A percentile compares a stretch with the other conserved stretches of the same genome.
phyloP scores from a whole-genome alignment of 164 flowering plant genomes.

The Vitis vinifera region DNA sequence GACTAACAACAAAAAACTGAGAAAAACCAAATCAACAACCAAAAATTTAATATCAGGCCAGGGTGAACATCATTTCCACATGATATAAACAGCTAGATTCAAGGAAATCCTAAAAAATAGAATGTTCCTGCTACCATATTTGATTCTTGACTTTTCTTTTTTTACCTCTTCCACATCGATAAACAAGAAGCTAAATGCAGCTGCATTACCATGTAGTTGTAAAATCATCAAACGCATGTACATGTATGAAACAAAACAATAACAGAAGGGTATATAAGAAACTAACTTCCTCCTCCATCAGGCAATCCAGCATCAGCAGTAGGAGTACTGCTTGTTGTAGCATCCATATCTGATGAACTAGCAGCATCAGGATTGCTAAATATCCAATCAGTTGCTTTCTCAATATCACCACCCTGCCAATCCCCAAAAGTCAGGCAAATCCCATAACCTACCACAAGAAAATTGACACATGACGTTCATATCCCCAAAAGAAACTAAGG shows the following conservation, averaged over 20 bases:
- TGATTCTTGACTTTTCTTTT: too few relatives aligned
- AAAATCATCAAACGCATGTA: background rate
- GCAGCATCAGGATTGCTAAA: slow-evolving; percentile 67
- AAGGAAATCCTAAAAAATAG: too few relatives aligned
- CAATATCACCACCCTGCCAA: slow-evolving; percentile 85
- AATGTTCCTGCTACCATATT: too few relatives aligned
- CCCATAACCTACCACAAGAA: background rate
- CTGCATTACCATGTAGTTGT: too few relatives aligned
- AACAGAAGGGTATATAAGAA: slow-evolving; percentile 13
- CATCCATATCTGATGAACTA: slow-evolving; percentile 56
- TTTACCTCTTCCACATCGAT: too few relatives aligned
- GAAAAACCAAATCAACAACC: too few relatives aligned
- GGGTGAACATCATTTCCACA: too few relatives aligned
- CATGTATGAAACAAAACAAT: background rate
- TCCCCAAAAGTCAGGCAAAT: background rate
- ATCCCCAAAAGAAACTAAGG: background rate
- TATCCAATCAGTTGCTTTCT: slow-evolving; percentile 96
- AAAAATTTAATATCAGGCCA: too few relatives aligned
- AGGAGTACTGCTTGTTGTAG: slow-evolving; percentile 45
- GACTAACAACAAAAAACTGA: too few relatives aligned
- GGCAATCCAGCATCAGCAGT: slow-evolving; percentile 52
- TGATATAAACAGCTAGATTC: too few relatives aligned
- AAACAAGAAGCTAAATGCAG: too few relatives aligned
- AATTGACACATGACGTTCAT: background rate
- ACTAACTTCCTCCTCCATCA: slow-evolving; percentile 97